These are phyloP conservation scores for Barnettozyma siamensis DNA, from an alignment of 805 yeast genomes.

Conservation along the genomic window DNA sequence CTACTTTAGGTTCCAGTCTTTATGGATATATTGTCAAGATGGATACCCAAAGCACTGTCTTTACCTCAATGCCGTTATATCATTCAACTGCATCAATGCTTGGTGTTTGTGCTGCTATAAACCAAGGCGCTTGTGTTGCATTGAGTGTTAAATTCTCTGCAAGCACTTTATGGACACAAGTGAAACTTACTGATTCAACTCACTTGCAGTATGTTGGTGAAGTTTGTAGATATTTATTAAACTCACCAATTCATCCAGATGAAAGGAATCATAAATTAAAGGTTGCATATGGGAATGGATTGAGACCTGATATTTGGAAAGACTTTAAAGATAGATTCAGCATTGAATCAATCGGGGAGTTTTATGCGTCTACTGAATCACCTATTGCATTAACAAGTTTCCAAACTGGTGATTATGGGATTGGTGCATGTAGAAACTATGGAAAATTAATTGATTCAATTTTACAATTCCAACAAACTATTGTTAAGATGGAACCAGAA, in stretches of 20 bases:
- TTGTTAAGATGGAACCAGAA: conserved; percentile 74
- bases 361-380: conserved; percentile 90
- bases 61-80: conserved; percentile 92
- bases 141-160: conserved; percentile 79
- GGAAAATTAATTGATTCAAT: conserved; percentile 53
- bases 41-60: conserved; percentile 48
- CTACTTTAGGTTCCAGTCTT: conserved; percentile 60
- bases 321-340: conserved; percentile 73
- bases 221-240: conserved; percentile 78
- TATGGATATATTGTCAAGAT: conserved; percentile 68
- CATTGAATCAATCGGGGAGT: conserved; percentile 76
- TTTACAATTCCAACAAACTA: conserved; percentile 46
- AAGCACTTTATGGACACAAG: conserved; percentile 86
- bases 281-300: conserved; percentile 87
- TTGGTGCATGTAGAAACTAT: conserved; percentile 84
- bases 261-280: conserved; percentile 55
- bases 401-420: conserved; percentile 73
- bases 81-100: conserved; percentile 91
- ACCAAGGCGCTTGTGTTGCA: conserved; percentile 70
- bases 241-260: conserved; percentile 58
- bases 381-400: conserved; percentile 82
- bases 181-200: conserved; percentile 61
- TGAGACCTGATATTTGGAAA: conserved; percentile 84
- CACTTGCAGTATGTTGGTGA: conserved; percentile 94
- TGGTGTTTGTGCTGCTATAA: conserved; percentile 67